Conservation (phyloP, 805 yeast species). For the Candida piceae region DNA sequence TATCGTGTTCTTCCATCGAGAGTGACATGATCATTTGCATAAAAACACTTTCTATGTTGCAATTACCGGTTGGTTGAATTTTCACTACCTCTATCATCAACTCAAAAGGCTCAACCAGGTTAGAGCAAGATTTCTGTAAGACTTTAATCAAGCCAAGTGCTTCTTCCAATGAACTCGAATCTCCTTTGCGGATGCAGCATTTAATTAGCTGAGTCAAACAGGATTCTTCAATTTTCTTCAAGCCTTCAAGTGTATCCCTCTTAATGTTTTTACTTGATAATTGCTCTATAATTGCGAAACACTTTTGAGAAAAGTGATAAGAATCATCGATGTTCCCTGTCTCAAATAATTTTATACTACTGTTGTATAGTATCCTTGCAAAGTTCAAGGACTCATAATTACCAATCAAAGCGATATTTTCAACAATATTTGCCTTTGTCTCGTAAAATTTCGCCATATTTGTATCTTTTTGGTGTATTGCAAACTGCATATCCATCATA, state of each 20-base stretch:
- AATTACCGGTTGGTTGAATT: constrained; percentile 5
- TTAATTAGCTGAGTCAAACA: constrained; percentile 24
- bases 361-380: constrained; percentile 31
- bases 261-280: background rate
- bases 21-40: constrained; percentile 34
- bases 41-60: constrained; percentile 25
- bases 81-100: constrained; percentile 24
- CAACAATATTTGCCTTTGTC: constrained; percentile 22
- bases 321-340: constrained; percentile 5
- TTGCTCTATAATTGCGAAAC: constrained; percentile 16
- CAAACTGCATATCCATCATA: constrained; percentile 28
- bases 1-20: constrained; percentile 14
- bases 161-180: constrained; percentile 5
- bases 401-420: constrained; percentile 10
- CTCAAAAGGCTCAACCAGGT: constrained; percentile 28
- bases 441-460: constrained; percentile 33
- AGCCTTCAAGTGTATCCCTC: constrained; percentile 6
- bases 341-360: constrained; percentile 12
- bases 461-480: constrained; percentile 28
- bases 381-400: constrained; percentile 23
- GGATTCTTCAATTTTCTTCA: constrained; percentile 18
- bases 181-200: constrained; percentile 23
- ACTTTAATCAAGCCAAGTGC: constrained; percentile 19
- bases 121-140: constrained; percentile 25
- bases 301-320: constrained; percentile 11